phyloP scores from a whole-genome alignment of 2,329 filamentous ascomycete species.

The Ophiobolus disseminans region DNA sequence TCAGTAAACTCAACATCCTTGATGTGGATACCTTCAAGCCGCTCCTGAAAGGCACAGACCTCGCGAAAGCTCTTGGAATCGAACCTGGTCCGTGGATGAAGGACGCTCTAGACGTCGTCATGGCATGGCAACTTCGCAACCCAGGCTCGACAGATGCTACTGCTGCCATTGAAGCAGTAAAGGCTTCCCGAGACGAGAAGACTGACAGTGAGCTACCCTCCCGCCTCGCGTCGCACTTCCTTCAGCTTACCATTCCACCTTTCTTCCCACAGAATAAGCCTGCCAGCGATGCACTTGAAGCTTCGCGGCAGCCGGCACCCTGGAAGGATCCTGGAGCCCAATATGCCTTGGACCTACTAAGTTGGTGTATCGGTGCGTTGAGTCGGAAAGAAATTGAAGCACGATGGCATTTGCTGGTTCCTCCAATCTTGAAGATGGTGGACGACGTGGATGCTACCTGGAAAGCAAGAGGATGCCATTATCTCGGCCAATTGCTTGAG shows the following conservation, averaged over 20 bases:
- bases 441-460: constrained; percentile 66
- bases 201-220: constrained; percentile 59
- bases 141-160: constrained; percentile 67
- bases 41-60: constrained; percentile 74
- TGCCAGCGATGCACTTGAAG: constrained; percentile 56
- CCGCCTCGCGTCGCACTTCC: constrained; percentile 61
- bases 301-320: constrained; percentile 61
- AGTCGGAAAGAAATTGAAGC: constrained; percentile 60
- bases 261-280: constrained; percentile 61
- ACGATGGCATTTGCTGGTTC: constrained; percentile 73
- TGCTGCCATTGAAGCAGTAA: constrained; percentile 56
- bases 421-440: constrained; percentile 71
- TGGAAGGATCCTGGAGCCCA: constrained; percentile 65
- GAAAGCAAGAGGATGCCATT: constrained; percentile 63
- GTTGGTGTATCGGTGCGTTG: constrained; percentile 65
- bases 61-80: constrained; percentile 70
- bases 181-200: constrained; percentile 52
- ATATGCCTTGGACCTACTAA: constrained; percentile 63
- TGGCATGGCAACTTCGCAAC: constrained; percentile 88
- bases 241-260: constrained; percentile 70
- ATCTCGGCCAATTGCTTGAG: constrained; percentile 63
- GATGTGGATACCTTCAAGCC: constrained; percentile 58
- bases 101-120: constrained; percentile 76
- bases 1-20: constrained; percentile 59
- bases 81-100: constrained; percentile 86